Base-by-base conservation (phyloP, 352 stramenopile genomes). In the Plasmopara muralis region DNA sequence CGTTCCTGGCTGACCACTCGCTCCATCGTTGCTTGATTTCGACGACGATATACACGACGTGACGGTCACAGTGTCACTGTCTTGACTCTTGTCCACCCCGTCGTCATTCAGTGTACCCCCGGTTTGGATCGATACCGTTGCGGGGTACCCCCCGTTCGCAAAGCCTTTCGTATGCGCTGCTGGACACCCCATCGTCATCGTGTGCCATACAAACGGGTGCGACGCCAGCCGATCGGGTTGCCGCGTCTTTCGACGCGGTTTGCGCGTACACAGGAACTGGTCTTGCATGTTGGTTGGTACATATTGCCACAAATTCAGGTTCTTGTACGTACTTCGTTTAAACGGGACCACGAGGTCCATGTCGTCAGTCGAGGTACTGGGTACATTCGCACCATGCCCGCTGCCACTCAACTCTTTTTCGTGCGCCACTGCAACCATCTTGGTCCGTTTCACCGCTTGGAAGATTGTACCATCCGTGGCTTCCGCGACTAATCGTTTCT, bases 241-340 rank as follows among this genome's bases (percentile, higher is more conserved):
- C 9, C 62, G 50, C 44, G 55, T 60, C 5, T 29, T 34, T 15
- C 50, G 46, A 16, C 60, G 52, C 5, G 77, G 71, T 25, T 83
- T 71, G 45, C 75, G 68, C 38, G 72, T 72, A 53, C 66, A 83
- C 1, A 90, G 51, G 47, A 87, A 90, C 58, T 90, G 80, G 50
- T 90, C 70, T 60, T 93, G 83, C 78, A 93, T 88, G 64, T 93
- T 93, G 14, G 83, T 93, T 0, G 83, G 72, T 10, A 93, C 33
- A 39, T 82, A 87, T 48, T 90, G 77, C 83, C 83, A 93, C 28
- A 83, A 45, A 14, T 87, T 77, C 10, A 88, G 58, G 33, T 68
- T 86, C 49, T 91, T 90, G 72, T 77, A 89, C 50, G 81, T 91
- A 66, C 83, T 93, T 39, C 78, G 74, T 61, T 90, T 90, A 66